Evolutionary conservation across 192 early-diverging fungal species (phyloP).

Genomic region (Coemansia umbellata): DNA sequence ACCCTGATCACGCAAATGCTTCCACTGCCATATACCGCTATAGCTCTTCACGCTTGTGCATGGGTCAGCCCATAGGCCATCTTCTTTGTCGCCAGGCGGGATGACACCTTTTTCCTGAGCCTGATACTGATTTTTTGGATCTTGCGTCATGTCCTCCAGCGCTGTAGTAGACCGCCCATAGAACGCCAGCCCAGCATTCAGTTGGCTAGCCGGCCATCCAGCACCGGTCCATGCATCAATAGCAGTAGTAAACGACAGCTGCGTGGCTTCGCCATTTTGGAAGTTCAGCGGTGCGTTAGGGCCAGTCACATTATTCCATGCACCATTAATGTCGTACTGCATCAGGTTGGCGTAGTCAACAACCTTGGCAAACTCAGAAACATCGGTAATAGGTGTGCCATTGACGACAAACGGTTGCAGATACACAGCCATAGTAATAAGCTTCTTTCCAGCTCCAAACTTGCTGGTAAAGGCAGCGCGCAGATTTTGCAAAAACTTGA

Average conservation of each 20-base stretch:
- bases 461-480: slow-evolving; percentile 46
- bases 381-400: slow-evolving; percentile 42
- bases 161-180: slow-evolving; percentile 55
- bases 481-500: slow-evolving; percentile 57
- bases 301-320: slow-evolving; percentile 53
- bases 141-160: slow-evolving; percentile 25
- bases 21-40: slow-evolving; percentile 62
- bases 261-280: slow-evolving; percentile 24
- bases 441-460: slow-evolving; percentile 42
- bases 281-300: slow-evolving; percentile 58
- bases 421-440: slow-evolving; percentile 61
- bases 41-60: slow-evolving; percentile 39
- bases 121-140: slow-evolving; percentile 29
- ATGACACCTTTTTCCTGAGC: slow-evolving; percentile 5
- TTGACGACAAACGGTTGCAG: slow-evolving; percentile 55
- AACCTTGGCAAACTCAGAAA: slow-evolving; percentile 57
- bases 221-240: slow-evolving; percentile 56
- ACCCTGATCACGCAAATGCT: slow-evolving; percentile 55
- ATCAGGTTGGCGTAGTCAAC: slow-evolving; percentile 65
- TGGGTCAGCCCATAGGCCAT: slow-evolving; percentile 53
- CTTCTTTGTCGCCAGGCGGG: slow-evolving; percentile 52
- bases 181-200: slow-evolving; percentile 60
- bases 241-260: slow-evolving; percentile 47
- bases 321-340: slow-evolving; percentile 60
- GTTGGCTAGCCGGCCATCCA: slow-evolving; percentile 58